phyloP scores from a whole-genome alignment of 208 protist genomes.

The Strigomonas culicis region DNA sequence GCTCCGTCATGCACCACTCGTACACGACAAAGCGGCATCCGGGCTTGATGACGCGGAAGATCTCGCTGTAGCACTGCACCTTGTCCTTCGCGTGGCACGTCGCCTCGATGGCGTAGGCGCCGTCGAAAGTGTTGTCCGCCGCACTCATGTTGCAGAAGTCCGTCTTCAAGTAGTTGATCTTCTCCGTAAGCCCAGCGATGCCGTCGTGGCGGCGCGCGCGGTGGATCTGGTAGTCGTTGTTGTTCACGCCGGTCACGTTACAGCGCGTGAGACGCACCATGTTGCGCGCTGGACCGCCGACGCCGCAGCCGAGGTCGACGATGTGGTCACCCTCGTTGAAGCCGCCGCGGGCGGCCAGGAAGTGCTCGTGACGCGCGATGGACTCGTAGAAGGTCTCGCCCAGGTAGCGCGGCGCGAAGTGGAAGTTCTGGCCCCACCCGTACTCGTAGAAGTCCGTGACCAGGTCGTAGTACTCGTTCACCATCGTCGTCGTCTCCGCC shows the following conservation, averaged over 20 bases:
- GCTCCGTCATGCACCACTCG: conserved; percentile 95
- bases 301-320: conserved; percentile 95
- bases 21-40: conserved; percentile 92
- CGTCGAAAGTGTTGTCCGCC: conserved; percentile 91
- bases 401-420: conserved; percentile 87
- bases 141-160: conserved; percentile 94
- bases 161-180: conserved; percentile 86
- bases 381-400: conserved; percentile 91
- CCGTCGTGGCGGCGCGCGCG: conserved; percentile 79
- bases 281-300: conserved; percentile 94
- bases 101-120: conserved; percentile 95
- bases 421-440: conserved; percentile 96
- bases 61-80: conserved; percentile 90
- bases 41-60: conserved; percentile 94
- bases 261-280: conserved; percentile 94
- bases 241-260: conserved; percentile 95
- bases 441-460: conserved; percentile 97
- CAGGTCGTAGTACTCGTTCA: conserved; percentile 97
- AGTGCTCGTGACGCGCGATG: conserved; percentile 95
- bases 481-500: conserved; percentile 70
- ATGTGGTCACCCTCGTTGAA: conserved; percentile 84
- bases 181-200: conserved; percentile 51
- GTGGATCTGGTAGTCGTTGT: conserved; percentile 96
- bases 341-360: conserved; percentile 80
- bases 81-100: conserved; percentile 96